Evolutionary conservation across 1,284 basidiomycete species (phyloP).

Genomic region (Lentinus polychrous): DNA sequence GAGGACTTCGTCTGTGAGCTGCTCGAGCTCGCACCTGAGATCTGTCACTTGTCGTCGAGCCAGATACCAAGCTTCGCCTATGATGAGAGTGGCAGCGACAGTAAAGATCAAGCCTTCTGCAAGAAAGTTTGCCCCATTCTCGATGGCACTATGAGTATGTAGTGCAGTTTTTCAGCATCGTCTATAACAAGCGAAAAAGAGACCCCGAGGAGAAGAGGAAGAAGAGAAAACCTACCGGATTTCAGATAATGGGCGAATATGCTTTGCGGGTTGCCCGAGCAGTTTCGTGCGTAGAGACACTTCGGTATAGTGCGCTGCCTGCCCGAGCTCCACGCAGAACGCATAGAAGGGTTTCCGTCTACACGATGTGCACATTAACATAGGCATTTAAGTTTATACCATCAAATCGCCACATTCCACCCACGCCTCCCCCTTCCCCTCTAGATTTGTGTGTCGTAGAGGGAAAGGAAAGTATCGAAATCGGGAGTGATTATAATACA

Average conservation of each 20-base stretch:
- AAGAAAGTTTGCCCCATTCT: constrained; percentile 81
- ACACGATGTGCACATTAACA: too few relatives aligned
- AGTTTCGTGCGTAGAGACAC: constrained; percentile 72
- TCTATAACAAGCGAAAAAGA: neutral
- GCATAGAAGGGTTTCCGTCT: constrained; percentile 77
- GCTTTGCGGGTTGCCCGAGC: constrained; percentile 71
- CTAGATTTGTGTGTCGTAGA: neutral
- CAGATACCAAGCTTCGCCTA: constrained; percentile 80
- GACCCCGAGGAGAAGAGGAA: neutral
- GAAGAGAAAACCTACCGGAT: constrained; percentile 47
- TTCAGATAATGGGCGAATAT: constrained; percentile 80
- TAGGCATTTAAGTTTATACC: neutral
- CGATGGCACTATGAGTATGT: constrained; percentile 78
- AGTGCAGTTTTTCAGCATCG: too few relatives aligned
- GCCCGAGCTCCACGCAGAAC: constrained; percentile 74
- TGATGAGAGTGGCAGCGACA: constrained; percentile 70
- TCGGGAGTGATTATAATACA: too few relatives aligned
- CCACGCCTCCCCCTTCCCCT: neutral
- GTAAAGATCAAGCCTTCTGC: constrained; percentile 84
- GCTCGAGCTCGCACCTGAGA: too few relatives aligned
- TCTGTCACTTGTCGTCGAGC: too few relatives aligned
- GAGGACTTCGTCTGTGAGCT: too few relatives aligned
- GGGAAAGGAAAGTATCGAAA: neutral
- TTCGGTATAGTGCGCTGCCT: constrained; percentile 77
- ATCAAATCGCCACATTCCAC: neutral